Conservation (phyloP, 2,329 filamentous ascomycete genomes). For the Grosmannia serpens region DNA sequence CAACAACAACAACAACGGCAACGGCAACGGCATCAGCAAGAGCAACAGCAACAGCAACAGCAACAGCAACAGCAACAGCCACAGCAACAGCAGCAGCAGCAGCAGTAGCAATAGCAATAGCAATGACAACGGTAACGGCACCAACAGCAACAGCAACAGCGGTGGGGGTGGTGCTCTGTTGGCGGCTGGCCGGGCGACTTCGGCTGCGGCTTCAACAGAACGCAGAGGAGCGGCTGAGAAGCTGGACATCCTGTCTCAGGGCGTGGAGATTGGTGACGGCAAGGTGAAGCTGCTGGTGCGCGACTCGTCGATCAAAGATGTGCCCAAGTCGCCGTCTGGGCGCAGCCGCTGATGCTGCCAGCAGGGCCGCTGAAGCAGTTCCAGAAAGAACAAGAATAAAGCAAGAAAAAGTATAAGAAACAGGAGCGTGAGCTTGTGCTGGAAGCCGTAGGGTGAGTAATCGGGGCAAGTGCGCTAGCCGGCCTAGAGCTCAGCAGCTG, state of each 20-base stretch:
- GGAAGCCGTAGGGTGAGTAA: background rate
- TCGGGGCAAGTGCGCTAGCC: background rate
- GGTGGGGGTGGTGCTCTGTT: background rate
- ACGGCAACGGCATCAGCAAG: no score
- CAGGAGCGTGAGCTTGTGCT: background rate
- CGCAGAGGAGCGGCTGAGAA: constrained; percentile 19
- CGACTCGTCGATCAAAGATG: constrained; percentile 31
- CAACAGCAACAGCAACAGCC: background rate
- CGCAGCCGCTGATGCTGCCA: background rate
- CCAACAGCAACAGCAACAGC: background rate
- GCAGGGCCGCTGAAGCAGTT: no score
- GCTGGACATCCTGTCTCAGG: constrained; percentile 50
- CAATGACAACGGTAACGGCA: background rate
- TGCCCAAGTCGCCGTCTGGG: constrained; percentile 31
- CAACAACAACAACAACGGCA: no score
- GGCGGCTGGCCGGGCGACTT: background rate
- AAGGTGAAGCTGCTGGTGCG: constrained; percentile 55
- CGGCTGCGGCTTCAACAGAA: background rate
- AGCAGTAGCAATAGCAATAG: no score
- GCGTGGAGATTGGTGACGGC: constrained; percentile 56
- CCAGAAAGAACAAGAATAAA: background rate
- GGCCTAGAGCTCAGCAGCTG: background rate
- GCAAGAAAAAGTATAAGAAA: background rate
- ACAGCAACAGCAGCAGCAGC: background rate
- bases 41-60: background rate